phyloP scores from a whole-genome alignment of 2,329 filamentous ascomycete species.

The Pseudogymnoascus sp. region DNA sequence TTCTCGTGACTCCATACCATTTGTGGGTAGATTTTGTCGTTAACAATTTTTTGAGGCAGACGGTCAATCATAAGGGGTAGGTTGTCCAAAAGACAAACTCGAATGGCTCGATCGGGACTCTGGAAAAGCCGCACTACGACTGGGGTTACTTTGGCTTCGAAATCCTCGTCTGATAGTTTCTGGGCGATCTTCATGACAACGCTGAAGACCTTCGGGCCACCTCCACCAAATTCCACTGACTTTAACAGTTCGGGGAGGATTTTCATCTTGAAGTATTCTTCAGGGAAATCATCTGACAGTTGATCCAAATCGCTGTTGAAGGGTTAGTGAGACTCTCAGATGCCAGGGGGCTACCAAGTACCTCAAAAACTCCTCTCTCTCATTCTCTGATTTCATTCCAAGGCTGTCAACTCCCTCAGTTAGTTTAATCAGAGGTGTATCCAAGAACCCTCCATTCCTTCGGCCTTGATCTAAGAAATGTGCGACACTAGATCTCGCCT shows the following conservation, averaged over 20 bases:
- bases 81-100: conserved; percentile 84
- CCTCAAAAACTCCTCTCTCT: conserved; percentile 79
- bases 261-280: conserved; percentile 98
- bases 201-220: conserved; percentile 80
- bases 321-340: conserved; percentile 20
- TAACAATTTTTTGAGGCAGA: conserved; percentile 78
- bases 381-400: conserved; percentile 75
- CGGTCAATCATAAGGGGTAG: conserved; percentile 87
- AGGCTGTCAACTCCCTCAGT: conserved; percentile 90
- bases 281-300: conserved; percentile 87
- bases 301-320: conserved; percentile 62
- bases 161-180: conserved; percentile 85
- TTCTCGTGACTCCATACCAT: conserved; percentile 48
- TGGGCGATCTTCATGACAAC: conserved; percentile 85
- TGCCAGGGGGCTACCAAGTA: conserved; percentile 28
- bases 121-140: conserved; percentile 81
- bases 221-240: conserved; percentile 95
- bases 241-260: conserved; percentile 93
- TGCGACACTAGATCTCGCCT: conserved; percentile 72
- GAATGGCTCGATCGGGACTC: conserved; percentile 84
- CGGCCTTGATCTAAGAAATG: conserved; percentile 87
- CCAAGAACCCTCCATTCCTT: conserved; percentile 78
- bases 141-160: conserved; percentile 73
- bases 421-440: conserved; percentile 83
- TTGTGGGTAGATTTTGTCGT: conserved; percentile 93